Evolutionary conservation across 805 yeast species (phyloP).

Genomic region (Tetrapisispora namnaoensis): DNA sequence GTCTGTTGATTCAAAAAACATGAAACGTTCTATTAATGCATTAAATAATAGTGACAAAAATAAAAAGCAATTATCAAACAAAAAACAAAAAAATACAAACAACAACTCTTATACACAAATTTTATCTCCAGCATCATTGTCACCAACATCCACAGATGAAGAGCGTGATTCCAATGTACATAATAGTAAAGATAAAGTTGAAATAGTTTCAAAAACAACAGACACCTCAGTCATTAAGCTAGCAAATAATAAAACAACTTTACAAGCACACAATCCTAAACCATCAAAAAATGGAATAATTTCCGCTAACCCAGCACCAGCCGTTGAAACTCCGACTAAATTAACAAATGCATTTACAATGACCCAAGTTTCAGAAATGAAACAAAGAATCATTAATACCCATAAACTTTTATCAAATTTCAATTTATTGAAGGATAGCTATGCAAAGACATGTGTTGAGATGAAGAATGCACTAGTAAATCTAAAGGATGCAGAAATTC

Average conservation of each 20-base stretch:
- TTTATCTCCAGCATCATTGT: slow-evolving; percentile 31
- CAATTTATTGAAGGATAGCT: slow-evolving; percentile 26
- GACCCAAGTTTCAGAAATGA: slow-evolving; percentile 25
- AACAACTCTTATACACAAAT: background rate
- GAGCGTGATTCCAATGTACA: slow-evolving; percentile 1
- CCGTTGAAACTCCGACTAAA: slow-evolving; percentile 10
- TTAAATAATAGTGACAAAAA: background rate
- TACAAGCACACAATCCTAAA: background rate
- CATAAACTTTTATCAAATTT: slow-evolving; percentile 27
- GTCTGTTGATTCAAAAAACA: background rate
- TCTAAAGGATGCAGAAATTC: slow-evolving; percentile 31
- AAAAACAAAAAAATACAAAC: background rate
- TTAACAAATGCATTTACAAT: slow-evolving; percentile 24
- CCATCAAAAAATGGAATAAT: background rate
- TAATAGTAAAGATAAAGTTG: background rate
- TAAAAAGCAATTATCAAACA: background rate
- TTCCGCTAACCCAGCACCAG: background rate
- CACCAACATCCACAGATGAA: slow-evolving; percentile 24
- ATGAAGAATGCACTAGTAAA: slow-evolving; percentile 27
- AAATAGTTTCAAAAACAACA: background rate
- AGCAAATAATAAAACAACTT: no score
- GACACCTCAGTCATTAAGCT: background rate
- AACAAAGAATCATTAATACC: slow-evolving; percentile 26
- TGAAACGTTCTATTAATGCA: background rate
- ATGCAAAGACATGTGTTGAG: slow-evolving; percentile 26